Base-by-base conservation (phyloP, 768 basidiomycete species). In the Trametes cubensis region DNA sequence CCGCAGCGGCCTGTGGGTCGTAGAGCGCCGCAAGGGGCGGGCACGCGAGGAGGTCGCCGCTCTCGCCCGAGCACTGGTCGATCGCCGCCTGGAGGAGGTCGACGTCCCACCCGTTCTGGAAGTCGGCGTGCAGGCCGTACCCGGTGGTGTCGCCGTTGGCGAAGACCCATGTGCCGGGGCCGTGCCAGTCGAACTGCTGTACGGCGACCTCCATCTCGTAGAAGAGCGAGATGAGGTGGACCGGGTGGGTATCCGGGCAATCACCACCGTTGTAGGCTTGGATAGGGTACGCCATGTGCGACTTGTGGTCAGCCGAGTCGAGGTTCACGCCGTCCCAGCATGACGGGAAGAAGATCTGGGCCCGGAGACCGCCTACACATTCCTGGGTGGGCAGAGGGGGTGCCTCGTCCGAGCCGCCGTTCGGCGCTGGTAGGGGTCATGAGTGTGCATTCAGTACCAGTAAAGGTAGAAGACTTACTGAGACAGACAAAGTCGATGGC, bases 281-380 rank as follows among this genome's bases (percentile, higher is more conserved):
- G 45, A 69, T 60, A 26, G 69, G 69, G 67, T 73, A 79, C 1
- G 77, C 73, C 68, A 78, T 72, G 69, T 79, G 78, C 8, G 71
- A 72, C 66, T 73, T 74, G 69, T 78, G 77, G 63, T 79, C 75
- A 0, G 71, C 13, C 18, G 73, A 73, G 65, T 79, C 75, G 34
- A 77, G 65, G 66, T 79, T 74, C 50, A 67, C 58, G 40, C 78
- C 78, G 59, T 79, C 73, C 78, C 78, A 78, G 72, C 74, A 78
- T 26, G 64, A 60, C 18, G 70, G 73, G 69, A 77, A 73, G 61
- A 74, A 72, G 0, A 74, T 45, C 54, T 74, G 74, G 2, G 67
- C 69, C 26, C 72, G 68, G 46, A 73, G 63, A 11, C 72, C 73
- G 40, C 66, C 55, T 17, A 69, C 63, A 49, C 75, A 76, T 6